A percentile compares a stretch with the other conserved stretches of the same genome.
These are phyloP conservation scores for Gracilaria gracilis DNA, from an alignment of 23 red algal genomes.

Conservation along the genomic window DNA sequence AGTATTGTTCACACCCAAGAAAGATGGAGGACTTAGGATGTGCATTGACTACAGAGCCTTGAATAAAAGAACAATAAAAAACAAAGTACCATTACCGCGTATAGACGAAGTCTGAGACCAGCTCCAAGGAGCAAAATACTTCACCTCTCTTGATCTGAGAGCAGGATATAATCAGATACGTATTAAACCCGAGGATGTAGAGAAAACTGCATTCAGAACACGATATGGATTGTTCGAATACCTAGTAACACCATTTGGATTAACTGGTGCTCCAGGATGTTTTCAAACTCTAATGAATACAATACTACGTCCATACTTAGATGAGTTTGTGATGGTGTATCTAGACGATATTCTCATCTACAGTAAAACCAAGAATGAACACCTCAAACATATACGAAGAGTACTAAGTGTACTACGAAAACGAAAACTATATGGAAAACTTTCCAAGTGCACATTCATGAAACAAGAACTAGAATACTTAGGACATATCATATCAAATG, in stretches of 20 bases:
- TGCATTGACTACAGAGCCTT: slow-evolving; percentile 53
- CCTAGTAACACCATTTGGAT: slow-evolving; percentile 54
- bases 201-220: slow-evolving; percentile 53
- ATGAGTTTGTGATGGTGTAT: slow-evolving; percentile 47
- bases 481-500: slow-evolving; percentile 34
- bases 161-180: slow-evolving; percentile 50
- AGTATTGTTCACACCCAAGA: slow-evolving; percentile 31
- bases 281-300: slow-evolving; percentile 46
- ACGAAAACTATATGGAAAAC: slow-evolving; percentile 11
- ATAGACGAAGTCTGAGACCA: slow-evolving; percentile 65
- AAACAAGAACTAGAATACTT: slow-evolving; percentile 36
- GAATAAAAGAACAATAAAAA: slow-evolving; percentile 48
- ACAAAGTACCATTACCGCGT: slow-evolving; percentile 22
- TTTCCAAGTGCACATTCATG: slow-evolving; percentile 28
- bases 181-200: slow-evolving; percentile 14
- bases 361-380: slow-evolving; percentile 52
- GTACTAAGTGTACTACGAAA: slow-evolving; percentile 34
- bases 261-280: slow-evolving; percentile 29
- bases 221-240: slow-evolving; percentile 59
- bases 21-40: slow-evolving; percentile 22
- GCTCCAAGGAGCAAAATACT: slow-evolving; percentile 40
- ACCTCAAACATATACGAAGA: slow-evolving; percentile 31
- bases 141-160: slow-evolving; percentile 48
- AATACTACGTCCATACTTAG: slow-evolving; percentile 24
- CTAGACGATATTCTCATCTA: slow-evolving; percentile 64